Evolutionary conservation across 345 rosid genomes (phyloP), one percentile per base, ranked within the genome.

Genomic region (Citrus unshiu): DNA sequence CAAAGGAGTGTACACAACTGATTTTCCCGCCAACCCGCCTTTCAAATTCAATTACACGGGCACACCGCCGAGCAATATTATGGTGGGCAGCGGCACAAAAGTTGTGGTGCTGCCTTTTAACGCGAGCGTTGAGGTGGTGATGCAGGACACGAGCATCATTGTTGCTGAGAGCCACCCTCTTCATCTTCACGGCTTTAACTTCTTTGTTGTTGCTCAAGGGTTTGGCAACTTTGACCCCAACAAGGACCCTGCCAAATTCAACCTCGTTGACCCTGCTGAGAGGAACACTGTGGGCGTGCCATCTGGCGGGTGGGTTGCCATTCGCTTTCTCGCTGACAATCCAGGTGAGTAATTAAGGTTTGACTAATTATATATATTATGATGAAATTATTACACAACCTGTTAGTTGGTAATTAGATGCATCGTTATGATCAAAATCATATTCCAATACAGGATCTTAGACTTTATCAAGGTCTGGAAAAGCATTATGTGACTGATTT

Each of bases 221-320:
- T 57, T 81, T 54, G 91, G 91, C 22, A 88, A 86, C 79, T 90
- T 86, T 27, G 54, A 88, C 73, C 72, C 86, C 32, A 81, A 68
- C 25, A 90, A 80, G 30, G 93, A 88, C 39, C 90, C 88, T n/a
- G 70, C 78, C 32, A 88, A 83, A 54, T 90, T 86, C 78, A 86
- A 88, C 72, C 83, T 88, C 22, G 79, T 84, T 25, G 92, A 89
- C 74, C 92, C 88, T 2, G 84, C 86, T 0, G 88, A 88, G 82
- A 81, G 91, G 72, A 89, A 89, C 80, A 88, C 89, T 0, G 78
- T 79, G 6, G 85, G 87, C 1, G 86, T 89, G 51, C 89, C 91
- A 3, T 78, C 93, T 5, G 91, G 89, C 2, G 92, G 92, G 29
- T 89, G 92, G 92, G 83, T 89, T 5, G 90, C 89, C 78, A 85